Evolutionary conservation across 1,139 yeast genomes (phyloP).

Genomic region (Blastobotrys persicus): DNA sequence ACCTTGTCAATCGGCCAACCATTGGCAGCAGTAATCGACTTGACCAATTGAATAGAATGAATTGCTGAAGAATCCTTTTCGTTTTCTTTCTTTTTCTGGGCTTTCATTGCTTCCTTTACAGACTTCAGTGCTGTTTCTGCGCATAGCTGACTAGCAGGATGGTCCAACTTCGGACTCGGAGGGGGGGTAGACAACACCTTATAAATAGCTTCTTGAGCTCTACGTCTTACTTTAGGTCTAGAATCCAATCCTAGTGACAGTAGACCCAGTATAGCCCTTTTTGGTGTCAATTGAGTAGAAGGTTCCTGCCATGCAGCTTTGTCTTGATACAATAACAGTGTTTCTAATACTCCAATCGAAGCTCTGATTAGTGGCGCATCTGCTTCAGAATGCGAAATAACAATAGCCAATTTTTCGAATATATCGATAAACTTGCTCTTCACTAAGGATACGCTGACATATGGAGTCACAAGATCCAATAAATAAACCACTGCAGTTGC

Average conservation of each 20-base stretch:
- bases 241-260: conserved; percentile 80
- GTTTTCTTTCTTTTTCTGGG: conserved; percentile 31
- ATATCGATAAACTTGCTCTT: conserved; percentile 74
- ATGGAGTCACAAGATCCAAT: conserved; percentile 76
- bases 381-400: conserved; percentile 63
- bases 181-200: conserved; percentile 68
- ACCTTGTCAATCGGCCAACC: conserved; percentile 77
- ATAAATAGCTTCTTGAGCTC: conserved; percentile 84
- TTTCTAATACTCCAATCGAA: conserved; percentile 80
- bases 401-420: conserved; percentile 75
- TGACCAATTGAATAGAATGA: conserved; percentile 72
- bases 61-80: conserved; percentile 50
- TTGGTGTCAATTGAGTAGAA: conserved; percentile 60
- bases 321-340: conserved; percentile 78
- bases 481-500: conserved; percentile 80
- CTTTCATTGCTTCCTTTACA: conserved; percentile 38
- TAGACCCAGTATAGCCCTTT: conserved; percentile 77
- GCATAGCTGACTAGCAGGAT: conserved; percentile 68
- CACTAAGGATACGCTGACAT: conserved; percentile 64
- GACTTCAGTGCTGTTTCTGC: conserved; percentile 66
- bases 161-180: conserved; percentile 74
- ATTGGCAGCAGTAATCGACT: conserved; percentile 65
- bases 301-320: conserved; percentile 64
- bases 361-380: conserved; percentile 87
- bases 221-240: conserved; percentile 92